Evolutionary conservation across 352 stramenopile genomes (phyloP).

Genomic region (Globisporangium spiculum): DNA sequence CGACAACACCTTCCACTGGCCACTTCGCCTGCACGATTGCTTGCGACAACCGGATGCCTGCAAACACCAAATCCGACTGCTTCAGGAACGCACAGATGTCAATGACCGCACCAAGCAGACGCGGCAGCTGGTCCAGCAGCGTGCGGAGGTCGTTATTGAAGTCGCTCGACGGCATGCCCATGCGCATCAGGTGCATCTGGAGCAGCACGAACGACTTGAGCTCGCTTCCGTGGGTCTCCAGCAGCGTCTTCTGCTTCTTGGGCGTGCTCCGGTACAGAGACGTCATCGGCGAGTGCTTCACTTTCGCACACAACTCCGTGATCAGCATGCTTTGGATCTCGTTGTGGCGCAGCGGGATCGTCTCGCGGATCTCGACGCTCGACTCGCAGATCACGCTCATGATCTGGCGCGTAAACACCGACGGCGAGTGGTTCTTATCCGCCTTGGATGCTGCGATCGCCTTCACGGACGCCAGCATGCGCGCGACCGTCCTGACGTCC

Average conservation of each 20-base stretch:
- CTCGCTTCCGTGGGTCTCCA: constrained; percentile 76
- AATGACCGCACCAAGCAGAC: constrained; percentile 93
- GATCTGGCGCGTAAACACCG: constrained; percentile 27
- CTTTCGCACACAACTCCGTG: constrained; percentile 46
- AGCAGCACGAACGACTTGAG: constrained; percentile 90
- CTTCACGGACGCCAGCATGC: constrained; percentile 53
- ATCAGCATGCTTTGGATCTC: constrained; percentile 90
- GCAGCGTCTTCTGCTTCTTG: constrained; percentile 54
- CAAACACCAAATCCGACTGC: constrained; percentile 45
- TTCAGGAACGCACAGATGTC: constrained; percentile 81
- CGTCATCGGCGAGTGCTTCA: constrained; percentile 59
- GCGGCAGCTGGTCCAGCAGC: constrained; percentile 95
- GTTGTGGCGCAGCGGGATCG: constrained; percentile 96
- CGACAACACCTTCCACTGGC: constrained; percentile 23
- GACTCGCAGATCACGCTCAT: constrained; percentile 62
- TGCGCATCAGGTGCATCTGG: constrained; percentile 93
- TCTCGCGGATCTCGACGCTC: constrained; percentile 92
- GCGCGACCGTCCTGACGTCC: constrained; percentile 85
- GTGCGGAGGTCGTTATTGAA: constrained; percentile 97
- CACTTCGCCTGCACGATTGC: constrained; percentile 53
- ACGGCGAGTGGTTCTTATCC: constrained; percentile 13
- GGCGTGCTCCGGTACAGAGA: constrained; percentile 39
- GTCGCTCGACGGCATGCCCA: constrained; percentile 95
- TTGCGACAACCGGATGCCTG: constrained; percentile 54
- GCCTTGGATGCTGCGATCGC: constrained; percentile 17